phyloP scores from a whole-genome alignment of 129 eudicot species.

The Saussurea involucrata region DNA sequence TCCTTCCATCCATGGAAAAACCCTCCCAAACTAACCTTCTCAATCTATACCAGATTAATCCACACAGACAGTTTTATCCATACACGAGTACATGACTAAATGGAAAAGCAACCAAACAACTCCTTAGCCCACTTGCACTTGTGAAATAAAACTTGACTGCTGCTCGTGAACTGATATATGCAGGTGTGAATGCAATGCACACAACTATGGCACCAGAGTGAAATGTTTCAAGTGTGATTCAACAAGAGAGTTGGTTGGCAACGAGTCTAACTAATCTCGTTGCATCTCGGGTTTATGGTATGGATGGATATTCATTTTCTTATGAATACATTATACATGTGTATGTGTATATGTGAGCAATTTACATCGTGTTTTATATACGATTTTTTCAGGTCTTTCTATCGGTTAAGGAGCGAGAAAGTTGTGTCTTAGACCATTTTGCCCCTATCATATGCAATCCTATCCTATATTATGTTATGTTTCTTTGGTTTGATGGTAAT shows the following conservation, averaged over 20 bases:
- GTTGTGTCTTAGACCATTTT: conserved; percentile 1
- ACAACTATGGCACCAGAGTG: conserved; percentile 12
- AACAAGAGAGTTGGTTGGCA: conserved; percentile 6
- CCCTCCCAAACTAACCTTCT: not conserved
- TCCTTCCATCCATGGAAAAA: not conserved
- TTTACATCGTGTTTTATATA: not conserved
- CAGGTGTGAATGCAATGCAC: conserved; percentile 23
- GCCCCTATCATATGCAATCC: not conserved
- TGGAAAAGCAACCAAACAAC: not conserved
- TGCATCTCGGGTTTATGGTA: conserved; percentile 15
- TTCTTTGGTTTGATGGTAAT: conserved; percentile 2
- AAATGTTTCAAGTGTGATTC: conserved; percentile 16
- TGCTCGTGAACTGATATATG: not conserved
- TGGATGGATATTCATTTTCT: not conserved
- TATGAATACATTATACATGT: not conserved
- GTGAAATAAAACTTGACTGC: not conserved
- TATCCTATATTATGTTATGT: conserved; percentile 4
- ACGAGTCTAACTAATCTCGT: not conserved
- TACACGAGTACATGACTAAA: not conserved
- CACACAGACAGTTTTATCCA: not conserved
- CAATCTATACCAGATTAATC: too few species aligned
- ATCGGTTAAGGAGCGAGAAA: not conserved
- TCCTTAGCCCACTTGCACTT: not conserved
- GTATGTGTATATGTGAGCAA: not conserved
- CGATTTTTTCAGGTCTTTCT: conserved; percentile 3